Percentiles rank a stretch among this genome's conserved stretches.
Conservation (phyloP, 768 basidiomycete species). For the Tricholoma terreum region DNA sequence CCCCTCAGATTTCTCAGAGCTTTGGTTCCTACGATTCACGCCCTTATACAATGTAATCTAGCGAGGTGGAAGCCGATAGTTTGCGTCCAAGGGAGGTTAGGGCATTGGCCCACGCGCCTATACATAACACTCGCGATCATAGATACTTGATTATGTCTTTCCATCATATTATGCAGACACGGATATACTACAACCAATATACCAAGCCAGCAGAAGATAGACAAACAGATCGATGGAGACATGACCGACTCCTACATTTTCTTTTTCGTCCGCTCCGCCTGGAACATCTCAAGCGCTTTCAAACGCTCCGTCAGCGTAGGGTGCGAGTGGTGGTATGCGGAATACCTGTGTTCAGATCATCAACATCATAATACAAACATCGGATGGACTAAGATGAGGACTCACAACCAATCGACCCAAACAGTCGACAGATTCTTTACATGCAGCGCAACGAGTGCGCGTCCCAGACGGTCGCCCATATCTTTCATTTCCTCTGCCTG, state of each 20-base stretch:
- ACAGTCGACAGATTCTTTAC: constrained; percentile 91
- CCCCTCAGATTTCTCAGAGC: too few species aligned
- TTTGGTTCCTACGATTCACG: too few species aligned
- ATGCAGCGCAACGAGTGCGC: constrained; percentile 82
- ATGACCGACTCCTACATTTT: constrained; percentile 17
- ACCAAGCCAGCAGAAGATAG: too few species aligned
- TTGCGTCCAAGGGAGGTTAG: too few species aligned
- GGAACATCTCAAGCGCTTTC: constrained; percentile 72
- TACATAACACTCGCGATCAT: too few species aligned
- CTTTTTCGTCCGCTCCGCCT: constrained; percentile 45
- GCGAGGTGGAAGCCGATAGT: too few species aligned
- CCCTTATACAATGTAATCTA: too few species aligned
- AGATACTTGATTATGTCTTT: too few species aligned
- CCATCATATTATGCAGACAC: too few species aligned
- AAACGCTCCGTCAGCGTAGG: constrained; percentile 91
- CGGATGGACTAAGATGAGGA: constrained; percentile 12
- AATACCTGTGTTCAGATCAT: constrained; percentile 55
- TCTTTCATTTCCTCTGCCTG: constrained; percentile 62
- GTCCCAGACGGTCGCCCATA: constrained; percentile 82
- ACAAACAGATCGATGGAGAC: background rate
- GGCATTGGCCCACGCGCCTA: too few species aligned
- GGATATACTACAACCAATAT: too few species aligned
- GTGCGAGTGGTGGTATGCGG: constrained; percentile 94
- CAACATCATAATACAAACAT: background rate
- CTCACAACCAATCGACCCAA: constrained; percentile 91